Evolutionary conservation across 2,329 filamentous ascomycete genomes (phyloP), one percentile per base, ranked within the genome.

Genomic region (Fusarium camptoceras): DNA sequence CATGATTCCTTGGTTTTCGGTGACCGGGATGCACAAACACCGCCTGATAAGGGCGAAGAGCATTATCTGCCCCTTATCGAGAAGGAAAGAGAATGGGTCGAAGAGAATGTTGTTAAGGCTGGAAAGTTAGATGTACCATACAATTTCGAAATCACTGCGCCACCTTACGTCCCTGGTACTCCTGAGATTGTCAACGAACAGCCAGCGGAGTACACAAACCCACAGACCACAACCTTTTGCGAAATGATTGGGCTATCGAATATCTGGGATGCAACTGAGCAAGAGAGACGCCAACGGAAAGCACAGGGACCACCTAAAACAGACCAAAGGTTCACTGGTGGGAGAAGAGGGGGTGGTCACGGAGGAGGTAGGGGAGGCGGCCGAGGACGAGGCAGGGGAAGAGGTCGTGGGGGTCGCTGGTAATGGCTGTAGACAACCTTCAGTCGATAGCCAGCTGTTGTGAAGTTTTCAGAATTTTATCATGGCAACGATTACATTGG

Each of bases 171-270:
- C 44, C 81, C 83, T 2, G 81, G 83, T 0, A 81, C 85, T 9
- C 87, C 89, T 0, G 87, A 90, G 68, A 84, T 82, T 25, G 87
- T 89, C 1, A 75, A 83, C 0, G 83, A 90, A n/a, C 87, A 89
- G 77, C 93, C 94, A 3, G 82, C 84, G 3, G 94, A 98, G 80
- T 95, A 95, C 77, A 93, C 89, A 6, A 98, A 96, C 76, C 91
- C 92, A 15, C 95, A 98, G 81, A 98, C 94, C 9, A 84, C 83
- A n/a, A 81, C 84, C 5, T 98, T 95, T 77, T 99, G 96, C 79
- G 83, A 90, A 59, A 81, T 98, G 58, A 75, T 98, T 2, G 89
- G 87, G 11, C 89, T 99, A 34, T 82, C 87, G 8, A 97, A 98
- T 77, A 84, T 90, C 12, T 97, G 89, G 83, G 85, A 92, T 73